Conservation (phyloP, 129 eudicot genomes). For the Dittrichia graveolens region DNA sequence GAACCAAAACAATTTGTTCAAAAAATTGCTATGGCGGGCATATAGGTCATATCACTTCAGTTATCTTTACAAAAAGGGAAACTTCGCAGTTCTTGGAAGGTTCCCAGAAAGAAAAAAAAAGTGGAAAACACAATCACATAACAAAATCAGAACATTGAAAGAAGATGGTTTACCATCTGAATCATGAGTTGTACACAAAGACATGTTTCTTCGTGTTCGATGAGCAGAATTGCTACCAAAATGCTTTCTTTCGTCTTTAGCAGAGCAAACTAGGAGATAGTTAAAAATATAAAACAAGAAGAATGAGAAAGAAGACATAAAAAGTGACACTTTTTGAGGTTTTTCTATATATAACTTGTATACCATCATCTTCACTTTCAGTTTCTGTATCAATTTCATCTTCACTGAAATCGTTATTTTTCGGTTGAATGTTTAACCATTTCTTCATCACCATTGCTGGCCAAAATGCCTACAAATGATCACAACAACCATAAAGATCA, state of each 20-base stretch:
- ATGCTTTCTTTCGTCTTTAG: constrained; percentile 41
- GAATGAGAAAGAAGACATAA: background rate
- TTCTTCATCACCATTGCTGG: constrained; percentile 98
- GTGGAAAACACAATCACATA: background rate
- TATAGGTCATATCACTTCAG: background rate
- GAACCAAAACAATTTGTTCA: no score
- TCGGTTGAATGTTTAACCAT: constrained; percentile 87
- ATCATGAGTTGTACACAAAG: constrained; percentile 48
- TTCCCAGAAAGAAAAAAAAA: background rate
- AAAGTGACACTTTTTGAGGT: background rate
- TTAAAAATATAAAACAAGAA: background rate
- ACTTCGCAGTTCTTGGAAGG: background rate
- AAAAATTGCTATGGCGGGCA: background rate
- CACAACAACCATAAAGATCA: constrained; percentile 24
- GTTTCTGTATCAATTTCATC: constrained; percentile 88
- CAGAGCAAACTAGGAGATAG: constrained; percentile 43
- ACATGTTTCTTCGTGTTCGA: constrained; percentile 43
- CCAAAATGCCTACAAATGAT: constrained; percentile 69
- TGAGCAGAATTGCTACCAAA: constrained; percentile 38
- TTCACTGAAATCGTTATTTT: constrained; percentile 85
- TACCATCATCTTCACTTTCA: constrained; percentile 96
- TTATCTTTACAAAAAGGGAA: background rate
- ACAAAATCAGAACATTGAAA: background rate
- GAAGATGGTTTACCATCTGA: constrained; percentile 30
- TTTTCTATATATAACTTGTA: constrained; percentile 3